Conservation (phyloP, 106 monocot species). For the Dendrobium huoshanense region DNA sequence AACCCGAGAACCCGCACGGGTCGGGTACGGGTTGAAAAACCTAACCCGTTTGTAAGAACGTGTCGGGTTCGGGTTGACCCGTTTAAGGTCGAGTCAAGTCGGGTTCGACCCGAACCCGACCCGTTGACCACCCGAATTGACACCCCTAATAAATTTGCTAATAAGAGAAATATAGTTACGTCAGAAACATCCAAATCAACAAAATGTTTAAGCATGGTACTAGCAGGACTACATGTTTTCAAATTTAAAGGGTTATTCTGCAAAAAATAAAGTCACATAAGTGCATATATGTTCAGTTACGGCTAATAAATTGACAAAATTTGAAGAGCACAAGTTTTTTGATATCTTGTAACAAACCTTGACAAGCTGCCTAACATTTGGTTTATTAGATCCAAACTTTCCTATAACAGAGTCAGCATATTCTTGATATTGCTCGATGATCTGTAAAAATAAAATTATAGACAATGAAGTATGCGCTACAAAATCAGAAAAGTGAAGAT, state of each 20-base stretch:
- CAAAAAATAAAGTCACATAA: neutral
- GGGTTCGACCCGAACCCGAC: too few relatives aligned
- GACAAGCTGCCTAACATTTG: conserved; percentile 73
- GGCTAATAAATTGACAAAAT: neutral
- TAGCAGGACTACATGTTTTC: neutral
- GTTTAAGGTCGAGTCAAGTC: too few relatives aligned
- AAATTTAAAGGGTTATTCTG: neutral
- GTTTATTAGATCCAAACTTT: conserved; percentile 38
- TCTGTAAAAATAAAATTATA: conserved; percentile 28
- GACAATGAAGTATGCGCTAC: neutral
- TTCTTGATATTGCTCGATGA: conserved; percentile 70
- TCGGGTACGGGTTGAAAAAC: too few relatives aligned
- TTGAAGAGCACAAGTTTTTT: neutral
- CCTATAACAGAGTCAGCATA: conserved; percentile 71
- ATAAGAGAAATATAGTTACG: neutral
- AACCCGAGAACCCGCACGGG: too few relatives aligned
- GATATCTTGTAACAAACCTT: conserved; percentile 48
- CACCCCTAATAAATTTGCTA: too few relatives aligned
- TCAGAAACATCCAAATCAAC: neutral
- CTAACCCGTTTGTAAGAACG: too few relatives aligned
- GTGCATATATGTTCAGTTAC: neutral
- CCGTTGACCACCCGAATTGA: too few relatives aligned
- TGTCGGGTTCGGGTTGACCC: too few relatives aligned
- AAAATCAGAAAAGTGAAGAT: neutral
- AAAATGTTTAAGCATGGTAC: neutral